phyloP scores from a whole-genome alignment of 2,329 filamentous ascomycete genomes.

The Verticillium longisporum region DNA sequence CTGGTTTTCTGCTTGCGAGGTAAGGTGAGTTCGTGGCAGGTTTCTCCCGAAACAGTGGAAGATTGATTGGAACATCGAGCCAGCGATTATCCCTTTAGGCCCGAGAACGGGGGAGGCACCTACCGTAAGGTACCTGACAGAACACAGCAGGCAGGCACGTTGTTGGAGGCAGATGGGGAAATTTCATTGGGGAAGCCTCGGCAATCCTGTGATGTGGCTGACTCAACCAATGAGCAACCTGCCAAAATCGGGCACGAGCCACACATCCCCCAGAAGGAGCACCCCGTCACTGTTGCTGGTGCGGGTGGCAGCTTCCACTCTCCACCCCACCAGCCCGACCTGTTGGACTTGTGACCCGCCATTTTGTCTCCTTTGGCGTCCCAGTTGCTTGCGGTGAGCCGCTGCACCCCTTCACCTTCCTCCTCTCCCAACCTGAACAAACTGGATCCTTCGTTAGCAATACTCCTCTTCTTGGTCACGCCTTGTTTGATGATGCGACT shows the following conservation, averaged over 20 bases:
- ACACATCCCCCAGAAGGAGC: background rate
- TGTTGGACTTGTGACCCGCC: background rate
- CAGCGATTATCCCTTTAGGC: too few relatives aligned
- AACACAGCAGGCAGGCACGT: too few relatives aligned
- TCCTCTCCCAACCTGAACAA: background rate
- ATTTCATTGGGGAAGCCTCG: background rate
- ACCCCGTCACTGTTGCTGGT: background rate
- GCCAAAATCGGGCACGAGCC: background rate
- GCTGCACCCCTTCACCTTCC: background rate
- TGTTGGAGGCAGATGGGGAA: background rate
- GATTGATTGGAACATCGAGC: too few relatives aligned
- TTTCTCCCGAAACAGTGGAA: too few relatives aligned
- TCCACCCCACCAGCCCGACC: background rate
- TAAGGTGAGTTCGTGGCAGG: too few relatives aligned
- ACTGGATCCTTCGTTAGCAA: conserved; percentile 1
- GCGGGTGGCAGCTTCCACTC: background rate
- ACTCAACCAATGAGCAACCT: background rate
- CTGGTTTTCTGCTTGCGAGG: too few relatives aligned
- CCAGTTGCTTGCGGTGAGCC: background rate
- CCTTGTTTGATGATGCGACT: conserved; percentile 5
- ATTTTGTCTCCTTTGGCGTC: background rate
- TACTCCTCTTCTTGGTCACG: conserved; percentile 4
- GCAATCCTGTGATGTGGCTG: background rate
- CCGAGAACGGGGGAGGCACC: too few relatives aligned
- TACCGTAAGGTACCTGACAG: too few relatives aligned